phyloP scores from a whole-genome alignment of 306 rosid species.

The Prunus dulcis region DNA sequence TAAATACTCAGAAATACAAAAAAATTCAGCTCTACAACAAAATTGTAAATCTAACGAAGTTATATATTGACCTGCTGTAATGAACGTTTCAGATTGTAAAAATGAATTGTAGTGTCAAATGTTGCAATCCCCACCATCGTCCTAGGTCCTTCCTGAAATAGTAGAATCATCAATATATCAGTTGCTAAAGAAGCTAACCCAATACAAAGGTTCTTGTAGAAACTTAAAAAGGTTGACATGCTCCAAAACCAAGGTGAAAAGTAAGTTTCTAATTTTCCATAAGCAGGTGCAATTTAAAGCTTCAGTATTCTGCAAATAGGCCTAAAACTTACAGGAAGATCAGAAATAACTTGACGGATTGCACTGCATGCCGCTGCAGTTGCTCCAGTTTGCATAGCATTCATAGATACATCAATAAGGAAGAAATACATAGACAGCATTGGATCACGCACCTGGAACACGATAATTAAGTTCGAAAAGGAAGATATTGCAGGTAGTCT shows the following conservation, averaged over 20 bases:
- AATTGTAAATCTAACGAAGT: background rate
- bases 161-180: slow-evolving; percentile 5
- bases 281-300: background rate
- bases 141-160: slow-evolving; percentile 83
- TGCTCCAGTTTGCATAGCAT: slow-evolving; percentile 95
- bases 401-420: slow-evolving; percentile 93
- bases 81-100: slow-evolving; percentile 91
- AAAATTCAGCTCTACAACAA: background rate
- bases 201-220: background rate
- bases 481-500: background rate
- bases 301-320: slow-evolving; percentile 1
- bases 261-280: background rate
- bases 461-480: background rate
- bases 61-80: slow-evolving; percentile 71
- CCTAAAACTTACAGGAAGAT: slow-evolving; percentile 80
- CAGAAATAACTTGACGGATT: slow-evolving; percentile 81
- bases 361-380: slow-evolving; percentile 99
- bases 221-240: background rate
- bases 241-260: background rate
- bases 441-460: slow-evolving; percentile 86
- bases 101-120: slow-evolving; percentile 92
- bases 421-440: slow-evolving; percentile 94
- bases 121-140: slow-evolving; percentile 91
- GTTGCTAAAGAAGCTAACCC: background rate
- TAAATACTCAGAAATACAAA: background rate